Evolutionary conservation across 768 basidiomycete species (phyloP), one percentile per base, ranked within the genome.

Genomic region (Boletus rubropictus): DNA sequence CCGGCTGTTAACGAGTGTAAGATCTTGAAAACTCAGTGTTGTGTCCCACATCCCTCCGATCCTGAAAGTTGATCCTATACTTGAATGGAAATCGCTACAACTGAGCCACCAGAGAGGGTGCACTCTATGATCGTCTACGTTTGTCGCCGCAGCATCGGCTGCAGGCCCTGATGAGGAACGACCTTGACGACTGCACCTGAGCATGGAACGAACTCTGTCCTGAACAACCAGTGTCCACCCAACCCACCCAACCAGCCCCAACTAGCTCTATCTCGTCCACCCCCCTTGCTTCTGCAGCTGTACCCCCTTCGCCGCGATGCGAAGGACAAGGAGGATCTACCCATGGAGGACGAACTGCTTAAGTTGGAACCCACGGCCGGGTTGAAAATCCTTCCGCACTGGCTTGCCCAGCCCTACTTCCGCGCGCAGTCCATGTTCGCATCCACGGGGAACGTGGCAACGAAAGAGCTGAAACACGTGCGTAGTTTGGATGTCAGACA

Each of bases 371-470:
- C 69, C 4, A 58, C 52, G 38, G 79, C 76, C 0, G 79, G 80
- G 6, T 63, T 83, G 34, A 72, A 72, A 34, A 52, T 72, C 0
- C 65, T 88, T 6, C 86, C 86, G 0, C 76, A 80, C 55, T 89
- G 84, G 79, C 71, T 84, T 18, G 76, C 78, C 11, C 87, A 90
- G 59, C 86, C 87, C 1, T 81, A 85, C 55, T 74, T 85, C 52
- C 62, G 62, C n/a, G 25, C 38, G 1, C 36, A 35, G 25, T 3
- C 42, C 8, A 15, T 25, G 7, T 8, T 39, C 6, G 11, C 32
- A 5, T 10, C 21, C 11, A 41, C 27, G 12, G 24, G 29, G 1
- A 24, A 10, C 7, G 9, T 4, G 42, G 10, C 15, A 10, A 49
- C 24, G 34, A 9, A 34, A 7, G 49, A 49, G 8, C 25, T 44